Conservation (phyloP, 768 basidiomycete genomes). For the Russula griseocarnosa region DNA sequence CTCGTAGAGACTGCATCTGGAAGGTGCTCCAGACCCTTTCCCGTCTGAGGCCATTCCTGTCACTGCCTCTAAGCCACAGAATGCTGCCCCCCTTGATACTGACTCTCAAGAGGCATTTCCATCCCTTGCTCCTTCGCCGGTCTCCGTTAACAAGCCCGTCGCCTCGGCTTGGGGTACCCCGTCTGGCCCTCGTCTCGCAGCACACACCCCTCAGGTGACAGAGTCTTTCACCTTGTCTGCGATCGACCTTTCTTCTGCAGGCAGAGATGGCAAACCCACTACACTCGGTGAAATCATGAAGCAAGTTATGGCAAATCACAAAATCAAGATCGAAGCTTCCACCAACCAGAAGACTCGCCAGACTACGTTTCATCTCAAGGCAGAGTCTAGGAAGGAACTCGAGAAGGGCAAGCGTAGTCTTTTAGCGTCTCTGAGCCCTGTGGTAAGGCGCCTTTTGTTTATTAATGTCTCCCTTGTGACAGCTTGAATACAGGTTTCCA, state of each 20-base stretch:
- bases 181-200: conserved; percentile 63
- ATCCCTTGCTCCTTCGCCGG: conserved; percentile 62
- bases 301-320: conserved; percentile 80
- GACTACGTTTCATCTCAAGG: conserved; percentile 92
- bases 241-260: conserved; percentile 63
- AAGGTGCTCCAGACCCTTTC: conserved; percentile 90
- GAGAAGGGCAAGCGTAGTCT: conserved; percentile 81
- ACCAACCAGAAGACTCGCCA: conserved; percentile 82
- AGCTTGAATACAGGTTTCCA: conserved; percentile 49
- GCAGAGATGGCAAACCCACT: conserved; percentile 72
- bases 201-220: conserved; percentile 52
- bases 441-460: conserved; percentile 41
- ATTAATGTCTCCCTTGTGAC: not conserved
- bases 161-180: conserved; percentile 59
- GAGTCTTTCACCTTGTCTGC: conserved; percentile 70
- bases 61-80: conserved; percentile 34
- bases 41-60: conserved; percentile 53
- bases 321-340: conserved; percentile 88
- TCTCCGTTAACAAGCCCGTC: conserved; percentile 44
- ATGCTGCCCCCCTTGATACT: conserved; percentile 58
- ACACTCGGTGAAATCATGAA: conserved; percentile 84
- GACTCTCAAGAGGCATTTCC: conserved; percentile 85
- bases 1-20: conserved; percentile 65
- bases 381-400: conserved; percentile 82
- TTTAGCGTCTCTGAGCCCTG: conserved; percentile 69